Evolutionary conservation across 805 yeast species (phyloP), one percentile per base, ranked within the genome.

Genomic region (Ogataea pilisensis): DNA sequence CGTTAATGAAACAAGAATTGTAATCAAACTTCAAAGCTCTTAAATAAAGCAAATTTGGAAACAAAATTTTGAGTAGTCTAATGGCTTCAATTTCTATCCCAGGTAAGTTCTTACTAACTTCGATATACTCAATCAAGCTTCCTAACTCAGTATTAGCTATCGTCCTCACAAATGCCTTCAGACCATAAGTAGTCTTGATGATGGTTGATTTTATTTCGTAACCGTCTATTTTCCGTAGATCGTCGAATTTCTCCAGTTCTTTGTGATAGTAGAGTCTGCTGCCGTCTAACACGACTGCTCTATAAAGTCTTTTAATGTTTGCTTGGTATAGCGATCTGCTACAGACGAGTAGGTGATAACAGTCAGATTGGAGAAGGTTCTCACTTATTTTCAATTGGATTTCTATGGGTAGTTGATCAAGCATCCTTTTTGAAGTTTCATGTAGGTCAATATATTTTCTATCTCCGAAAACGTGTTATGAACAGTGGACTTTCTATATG

Each of bases 391-490:
- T 34, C 8, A 38, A 9, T 18, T 48, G 48, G 3, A 59, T 18
- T 42, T 59, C 64, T 5, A 29, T 14, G 4, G 64, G 64, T 9
- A 59, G 37, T 6, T n/a, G n/a, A 7, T 51, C 52, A 5, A 59
- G 17, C 64, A 59, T 59, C 1, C 5, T 42, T 16, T 20, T n/a
- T n/a, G n/a, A n/a, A n/a, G n/a, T n/a, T n/a, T n/a, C n/a, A n/a
- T n/a, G n/a, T n/a, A n/a, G n/a, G n/a, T n/a, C n/a, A n/a, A n/a
- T n/a, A n/a, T n/a, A n/a, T n/a, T n/a, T n/a, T n/a, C n/a, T n/a
- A n/a, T n/a, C n/a, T n/a, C n/a, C n/a, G n/a, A n/a, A n/a, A n/a
- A n/a, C n/a, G n/a, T n/a, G n/a, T n/a, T n/a, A n/a, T n/a, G n/a
- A n/a, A n/a, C n/a, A n/a, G n/a, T n/a, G n/a, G n/a, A n/a, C n/a